phyloP scores from a whole-genome alignment of 768 basidiomycete species.

The Suillus decipiens region DNA sequence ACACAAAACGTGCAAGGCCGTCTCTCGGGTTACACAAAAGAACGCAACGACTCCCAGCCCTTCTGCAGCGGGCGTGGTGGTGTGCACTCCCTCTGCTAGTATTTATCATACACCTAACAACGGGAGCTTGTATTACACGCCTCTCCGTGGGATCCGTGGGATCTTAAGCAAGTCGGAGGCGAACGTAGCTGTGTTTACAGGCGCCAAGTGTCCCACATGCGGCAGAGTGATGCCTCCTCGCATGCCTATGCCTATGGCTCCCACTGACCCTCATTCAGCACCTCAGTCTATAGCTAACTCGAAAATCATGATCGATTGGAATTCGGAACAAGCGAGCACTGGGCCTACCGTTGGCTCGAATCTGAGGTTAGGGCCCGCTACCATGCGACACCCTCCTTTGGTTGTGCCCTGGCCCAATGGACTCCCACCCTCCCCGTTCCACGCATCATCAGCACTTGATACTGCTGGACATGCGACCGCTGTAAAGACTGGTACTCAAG shows the following conservation, averaged over 20 bases:
- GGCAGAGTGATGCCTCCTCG: conserved; percentile 8
- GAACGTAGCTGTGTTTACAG: background rate
- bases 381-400: background rate
- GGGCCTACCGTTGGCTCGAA: conserved; percentile 20
- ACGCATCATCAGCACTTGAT: background rate
- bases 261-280: background rate
- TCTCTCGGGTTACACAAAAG: background rate
- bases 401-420: background rate
- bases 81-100: conserved; percentile 4
- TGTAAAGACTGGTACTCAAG: background rate
- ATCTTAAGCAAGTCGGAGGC: background rate
- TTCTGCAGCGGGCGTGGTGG: background rate
- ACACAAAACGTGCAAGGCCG: background rate
- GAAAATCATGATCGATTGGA: background rate
- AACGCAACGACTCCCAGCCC: conserved; percentile 2
- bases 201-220: conserved; percentile 10
- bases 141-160: conserved; percentile 8
- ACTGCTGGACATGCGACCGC: background rate
- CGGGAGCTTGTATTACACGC: conserved; percentile 6
- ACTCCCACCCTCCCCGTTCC: background rate
- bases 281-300: background rate
- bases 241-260: background rate
- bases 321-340: background rate
- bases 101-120: conserved; percentile 14
- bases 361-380: conserved; percentile 11